Evolutionary conservation across 768 basidiomycete species (phyloP), one percentile per base, ranked within the genome.

Genomic region (Bullera alba): DNA sequence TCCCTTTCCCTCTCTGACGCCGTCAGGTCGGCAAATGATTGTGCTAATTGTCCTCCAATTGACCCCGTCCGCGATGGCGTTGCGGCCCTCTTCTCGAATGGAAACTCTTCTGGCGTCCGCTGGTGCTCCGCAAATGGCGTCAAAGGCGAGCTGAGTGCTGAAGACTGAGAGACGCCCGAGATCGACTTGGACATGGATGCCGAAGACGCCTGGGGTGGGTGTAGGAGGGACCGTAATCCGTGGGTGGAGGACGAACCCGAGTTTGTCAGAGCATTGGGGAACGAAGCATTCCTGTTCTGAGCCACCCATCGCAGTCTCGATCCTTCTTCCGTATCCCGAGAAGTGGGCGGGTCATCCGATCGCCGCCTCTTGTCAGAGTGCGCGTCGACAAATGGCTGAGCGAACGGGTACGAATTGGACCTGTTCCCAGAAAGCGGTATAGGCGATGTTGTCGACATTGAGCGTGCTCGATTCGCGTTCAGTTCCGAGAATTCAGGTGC

Each of bases 251-350:
- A n/a, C 4, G 44, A 19, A 2, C 28, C 43, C 15, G 57, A 42
- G 6, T 39, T 21, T n/a, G n/a, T n/a, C n/a, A n/a, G n/a, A 7
- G 39, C 28, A 15, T 42, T 38, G 0, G 65, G 65, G 42, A 53
- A 62, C 12, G 65, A 67, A 6, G 63, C 63, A 37, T 67, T 64
- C 22, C 63, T 23, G 16, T 46, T 60, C 34, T 67, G 65, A 14
- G 65, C 53, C 39, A 62, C 60, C 63, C 63, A 68, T 28, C 54
- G 49, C 4, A 65, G 15, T 50, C 61, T 50, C 8, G 63, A 63
- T 1, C 50, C 49, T 36, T 68, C 66, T 23, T 68, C 66, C 3
- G 60, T 41, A 42, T 65, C 61, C 10, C 50, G 49, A 6, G 43
- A 25, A 1, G 56, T 43, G 4, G 50, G 47, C 8, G 63, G 63